Evolutionary conservation across 805 yeast genomes (phyloP).

Genomic region (Ogataea degrootiae): DNA sequence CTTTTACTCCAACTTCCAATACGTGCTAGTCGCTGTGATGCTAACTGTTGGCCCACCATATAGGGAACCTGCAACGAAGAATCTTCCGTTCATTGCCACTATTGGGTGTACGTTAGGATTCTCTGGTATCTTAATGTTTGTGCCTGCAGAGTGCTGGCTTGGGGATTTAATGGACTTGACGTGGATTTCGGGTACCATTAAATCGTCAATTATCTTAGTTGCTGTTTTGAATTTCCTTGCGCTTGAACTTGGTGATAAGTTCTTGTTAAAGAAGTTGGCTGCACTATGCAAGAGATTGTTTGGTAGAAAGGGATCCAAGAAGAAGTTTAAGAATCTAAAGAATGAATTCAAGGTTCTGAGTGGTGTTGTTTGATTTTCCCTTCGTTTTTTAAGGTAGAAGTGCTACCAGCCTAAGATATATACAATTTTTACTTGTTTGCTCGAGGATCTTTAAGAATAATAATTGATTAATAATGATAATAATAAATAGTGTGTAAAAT

Average conservation of each 20-base stretch:
- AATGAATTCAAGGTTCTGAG: conserved; percentile 21
- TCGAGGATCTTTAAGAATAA: no score
- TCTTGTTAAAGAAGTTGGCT: conserved; percentile 39
- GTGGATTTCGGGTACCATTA: conserved; percentile 45
- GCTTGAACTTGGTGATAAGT: conserved; percentile 42
- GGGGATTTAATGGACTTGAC: conserved; percentile 79
- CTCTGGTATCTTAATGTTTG: conserved; percentile 51
- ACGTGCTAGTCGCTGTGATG: conserved; percentile 77
- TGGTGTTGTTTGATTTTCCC: not conserved
- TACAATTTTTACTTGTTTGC: no score
- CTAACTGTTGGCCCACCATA: conserved; percentile 92
- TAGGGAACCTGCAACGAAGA: conserved; percentile 66
- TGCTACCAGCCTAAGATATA: no score
- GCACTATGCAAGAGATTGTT: conserved; percentile 33
- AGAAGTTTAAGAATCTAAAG: conserved; percentile 35
- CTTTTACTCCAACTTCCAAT: conserved; percentile 79
- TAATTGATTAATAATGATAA: no score
- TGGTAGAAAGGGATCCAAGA: conserved; percentile 27
- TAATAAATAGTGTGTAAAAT: no score
- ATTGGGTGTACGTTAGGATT: conserved; percentile 44
- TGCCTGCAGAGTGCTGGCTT: conserved; percentile 46
- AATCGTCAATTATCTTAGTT: conserved; percentile 41
- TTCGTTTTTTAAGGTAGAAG: not conserved
- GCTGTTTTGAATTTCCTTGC: conserved; percentile 46
- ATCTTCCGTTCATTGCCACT: conserved; percentile 66